These are phyloP conservation scores for Globisporangium okanoganense DNA, from an alignment of 352 stramenopile genomes.

Conservation along the genomic window DNA sequence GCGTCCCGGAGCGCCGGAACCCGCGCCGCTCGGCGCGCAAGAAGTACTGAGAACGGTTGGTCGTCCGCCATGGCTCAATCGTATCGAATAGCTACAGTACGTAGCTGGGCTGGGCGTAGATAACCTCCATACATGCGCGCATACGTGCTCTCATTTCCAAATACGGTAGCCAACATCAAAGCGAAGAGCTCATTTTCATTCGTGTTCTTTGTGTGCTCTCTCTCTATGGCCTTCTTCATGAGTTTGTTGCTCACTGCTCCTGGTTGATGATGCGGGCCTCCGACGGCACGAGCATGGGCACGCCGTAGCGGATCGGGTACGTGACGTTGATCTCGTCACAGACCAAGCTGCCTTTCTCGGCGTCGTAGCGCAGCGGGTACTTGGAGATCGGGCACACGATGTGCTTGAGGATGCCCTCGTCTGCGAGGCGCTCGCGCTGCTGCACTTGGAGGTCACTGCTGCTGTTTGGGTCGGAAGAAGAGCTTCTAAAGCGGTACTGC, in stretches of 20 bases:
- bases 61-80: too few relatives aligned
- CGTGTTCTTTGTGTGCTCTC: background rate
- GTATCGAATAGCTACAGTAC: background rate
- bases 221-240: background rate
- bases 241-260: background rate
- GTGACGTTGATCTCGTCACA: constrained; percentile 81
- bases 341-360: constrained; percentile 51
- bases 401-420: constrained; percentile 74
- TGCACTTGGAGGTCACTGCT: constrained; percentile 8
- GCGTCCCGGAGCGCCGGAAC: constrained; percentile 66
- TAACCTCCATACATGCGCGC: background rate
- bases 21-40: constrained; percentile 60
- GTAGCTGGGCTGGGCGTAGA: background rate
- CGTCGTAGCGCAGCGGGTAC: constrained; percentile 71
- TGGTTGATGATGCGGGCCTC: constrained; percentile 65
- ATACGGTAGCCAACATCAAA: background rate
- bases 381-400: constrained; percentile 87
- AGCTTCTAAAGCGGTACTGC: background rate
- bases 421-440: constrained; percentile 26
- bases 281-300: constrained; percentile 68
- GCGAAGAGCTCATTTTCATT: constrained; percentile 3
- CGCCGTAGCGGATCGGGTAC: constrained; percentile 77
- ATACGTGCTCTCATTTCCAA: background rate
- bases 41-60: constrained; percentile 37
- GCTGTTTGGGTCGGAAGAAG: background rate